Base-by-base conservation (phyloP, 805 yeast species). In the Tetrapisispora pingtungensis region DNA sequence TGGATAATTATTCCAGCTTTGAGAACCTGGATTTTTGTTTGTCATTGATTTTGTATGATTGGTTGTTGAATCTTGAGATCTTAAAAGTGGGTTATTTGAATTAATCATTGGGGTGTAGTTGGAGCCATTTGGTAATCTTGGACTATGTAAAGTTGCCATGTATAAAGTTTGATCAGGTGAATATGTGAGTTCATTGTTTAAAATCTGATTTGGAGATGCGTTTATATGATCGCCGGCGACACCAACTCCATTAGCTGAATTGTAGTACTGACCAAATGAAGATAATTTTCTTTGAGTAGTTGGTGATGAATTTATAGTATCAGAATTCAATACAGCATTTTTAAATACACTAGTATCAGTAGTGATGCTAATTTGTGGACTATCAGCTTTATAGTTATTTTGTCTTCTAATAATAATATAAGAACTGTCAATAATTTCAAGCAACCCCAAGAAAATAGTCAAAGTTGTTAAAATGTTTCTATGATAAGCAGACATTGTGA, bases 341-440 rank as follows among this genome's bases (percentile, higher is more conserved):
- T 18, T 19, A 19, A 19, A 10, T 3, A 18, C n/a, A 18, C n/a
- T 12, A 8, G 36, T 3, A 7, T 33, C 26, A 6, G 26, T 18
- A 3, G 22, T 18, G 3, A 33, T 12, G 12, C 19, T 33, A 6
- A 19, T 8, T 10, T 3, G 3, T 33, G 26, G 22, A 10, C 10
- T 33, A 3, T 37, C 33, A 17, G 15, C 12, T 2, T 6, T 14
- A 15, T 4, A 12, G 17, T 5, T 24, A 26, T 10, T 10, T 6
- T 20, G 3, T 54, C 85, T 73, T 58, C 78, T 74, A 46, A 84
- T 70, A 33, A 80, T 69, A 34, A 83, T 70, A 52, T 81, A 68
- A 20, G 81, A 84, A 49, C 77, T 76, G 49, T 83, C 90, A 57
- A 71, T 77, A 24, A 75, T 65, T 61, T 84, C 93, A 41, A 73